phyloP scores from a whole-genome alignment of 2,329 filamentous ascomycete species.

The Cryphonectria radicalis region DNA sequence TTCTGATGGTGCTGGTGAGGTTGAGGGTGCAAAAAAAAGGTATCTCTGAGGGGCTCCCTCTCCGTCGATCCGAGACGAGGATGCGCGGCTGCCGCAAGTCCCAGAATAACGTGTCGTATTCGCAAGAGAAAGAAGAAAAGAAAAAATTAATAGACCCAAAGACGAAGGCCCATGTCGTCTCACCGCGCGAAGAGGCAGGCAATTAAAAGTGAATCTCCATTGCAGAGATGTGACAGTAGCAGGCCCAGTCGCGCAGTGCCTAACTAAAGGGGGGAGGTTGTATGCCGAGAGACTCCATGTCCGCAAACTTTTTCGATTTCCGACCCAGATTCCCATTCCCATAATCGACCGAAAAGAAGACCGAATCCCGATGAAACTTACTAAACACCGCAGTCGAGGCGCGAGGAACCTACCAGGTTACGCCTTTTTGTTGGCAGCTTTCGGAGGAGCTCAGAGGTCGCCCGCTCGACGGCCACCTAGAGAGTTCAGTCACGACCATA shows the following conservation, averaged over 20 bases:
- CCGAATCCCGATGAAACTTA: constrained; percentile 24
- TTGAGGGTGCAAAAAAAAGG: constrained; percentile 25
- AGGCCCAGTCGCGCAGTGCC: constrained; percentile 31
- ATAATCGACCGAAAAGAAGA: constrained; percentile 27
- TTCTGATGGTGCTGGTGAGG: constrained; percentile 21
- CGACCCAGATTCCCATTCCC: constrained; percentile 27
- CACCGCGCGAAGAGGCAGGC: constrained; percentile 24
- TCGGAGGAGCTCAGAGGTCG: constrained; percentile 17
- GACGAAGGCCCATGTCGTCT: constrained; percentile 26
- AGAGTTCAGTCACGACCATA: constrained; percentile 29
- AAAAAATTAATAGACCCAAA: constrained; percentile 21
- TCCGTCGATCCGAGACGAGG: constrained; percentile 19
- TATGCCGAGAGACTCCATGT: constrained; percentile 28
- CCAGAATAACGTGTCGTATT: constrained; percentile 26
- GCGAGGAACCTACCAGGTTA: constrained; percentile 23
- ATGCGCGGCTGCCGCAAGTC: constrained; percentile 23
- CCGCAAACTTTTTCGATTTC: constrained; percentile 29
- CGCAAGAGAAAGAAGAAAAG: constrained; percentile 19
- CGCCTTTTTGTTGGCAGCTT: constrained; percentile 12
- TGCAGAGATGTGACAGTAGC: constrained; percentile 26
- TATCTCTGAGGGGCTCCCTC: constrained; percentile 15
- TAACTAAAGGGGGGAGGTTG: constrained; percentile 23
- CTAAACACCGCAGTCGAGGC: constrained; percentile 24
- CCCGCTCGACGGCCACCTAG: constrained; percentile 29
- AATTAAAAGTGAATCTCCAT: constrained; percentile 27